Evolutionary conservation across 352 stramenopile genomes (phyloP).

Genomic region (Salisapilia sapeloensis): DNA sequence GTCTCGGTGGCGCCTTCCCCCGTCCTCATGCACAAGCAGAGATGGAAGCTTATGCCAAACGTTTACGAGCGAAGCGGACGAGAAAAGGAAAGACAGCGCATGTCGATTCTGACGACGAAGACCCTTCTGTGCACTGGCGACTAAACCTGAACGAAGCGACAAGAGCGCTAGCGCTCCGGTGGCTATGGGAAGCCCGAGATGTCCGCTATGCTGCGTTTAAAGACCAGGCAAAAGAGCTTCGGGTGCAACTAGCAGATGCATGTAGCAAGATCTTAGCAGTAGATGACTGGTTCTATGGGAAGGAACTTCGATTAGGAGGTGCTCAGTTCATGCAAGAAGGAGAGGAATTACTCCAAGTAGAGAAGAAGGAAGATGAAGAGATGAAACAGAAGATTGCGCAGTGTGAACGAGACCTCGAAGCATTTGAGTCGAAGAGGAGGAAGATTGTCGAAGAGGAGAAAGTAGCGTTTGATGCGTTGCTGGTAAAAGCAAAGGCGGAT

Average conservation of each 20-base stretch:
- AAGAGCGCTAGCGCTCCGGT: conserved; percentile 46
- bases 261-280: conserved; percentile 74
- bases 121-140: conserved; percentile 47
- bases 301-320: conserved; percentile 74
- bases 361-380: conserved; percentile 57
- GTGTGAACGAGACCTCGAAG: conserved; percentile 69
- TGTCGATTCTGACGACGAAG: conserved; percentile 57
- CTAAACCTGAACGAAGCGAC: conserved; percentile 75
- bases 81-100: conserved; percentile 41
- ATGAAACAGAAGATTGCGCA: conserved; percentile 56
- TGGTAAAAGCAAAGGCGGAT: conserved; percentile 35
- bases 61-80: conserved; percentile 59
- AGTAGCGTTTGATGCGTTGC: conserved; percentile 39
- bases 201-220: conserved; percentile 22
- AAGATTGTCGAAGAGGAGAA: conserved; percentile 31
- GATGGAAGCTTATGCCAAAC: conserved; percentile 88
- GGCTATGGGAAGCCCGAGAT: conserved; percentile 70
- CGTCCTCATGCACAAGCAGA: conserved; percentile 61
- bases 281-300: conserved; percentile 89
- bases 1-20: conserved; percentile 84
- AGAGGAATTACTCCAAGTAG: conserved; percentile 28
- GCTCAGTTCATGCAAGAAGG: conserved; percentile 38
- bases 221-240: conserved; percentile 29
- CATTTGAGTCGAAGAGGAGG: conserved; percentile 57
- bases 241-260: conserved; percentile 28